A percentile compares a stretch with the other conserved stretches of the same genome.
Conservation (phyloP, 192 early-diverging fungal species). For the Coemansia sp. region DNA sequence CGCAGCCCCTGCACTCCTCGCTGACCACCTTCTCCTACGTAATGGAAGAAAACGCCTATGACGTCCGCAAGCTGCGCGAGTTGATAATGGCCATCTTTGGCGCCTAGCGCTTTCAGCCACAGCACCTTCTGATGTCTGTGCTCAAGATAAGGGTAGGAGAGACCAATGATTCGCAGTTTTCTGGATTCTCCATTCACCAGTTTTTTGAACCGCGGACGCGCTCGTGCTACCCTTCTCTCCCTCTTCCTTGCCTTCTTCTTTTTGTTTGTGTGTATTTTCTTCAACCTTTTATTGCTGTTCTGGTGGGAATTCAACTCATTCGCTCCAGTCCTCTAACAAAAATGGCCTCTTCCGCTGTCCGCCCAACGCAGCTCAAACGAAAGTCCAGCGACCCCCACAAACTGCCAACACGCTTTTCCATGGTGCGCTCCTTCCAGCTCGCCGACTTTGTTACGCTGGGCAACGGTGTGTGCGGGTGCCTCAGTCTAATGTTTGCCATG, state of each 20-base stretch:
- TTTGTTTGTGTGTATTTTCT: neutral
- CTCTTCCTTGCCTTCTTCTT: neutral
- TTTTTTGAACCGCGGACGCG: no score
- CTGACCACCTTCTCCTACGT: slow-evolving; percentile 87
- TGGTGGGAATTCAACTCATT: no score
- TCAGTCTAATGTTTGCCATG: slow-evolving; percentile 69
- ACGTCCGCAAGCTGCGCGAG: slow-evolving; percentile 52
- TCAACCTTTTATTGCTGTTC: no score
- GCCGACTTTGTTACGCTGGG: slow-evolving; percentile 85
- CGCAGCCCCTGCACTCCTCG: slow-evolving; percentile 65
- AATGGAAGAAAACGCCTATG: slow-evolving; percentile 58
- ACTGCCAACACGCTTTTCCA: slow-evolving; percentile 48
- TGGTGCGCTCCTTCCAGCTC: slow-evolving; percentile 64
- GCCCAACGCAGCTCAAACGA: slow-evolving; percentile 18
- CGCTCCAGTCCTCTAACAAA: no score
- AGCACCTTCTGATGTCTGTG: no score
- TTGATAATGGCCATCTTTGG: slow-evolving; percentile 48
- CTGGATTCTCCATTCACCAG: no score
- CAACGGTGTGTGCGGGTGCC: slow-evolving; percentile 75
- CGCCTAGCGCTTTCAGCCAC: no score
- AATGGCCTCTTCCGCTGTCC: neutral
- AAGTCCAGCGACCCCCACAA: slow-evolving; percentile 35
- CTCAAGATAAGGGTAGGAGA: no score
- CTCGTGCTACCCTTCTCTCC: no score
- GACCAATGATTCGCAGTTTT: no score